Evolutionary conservation across 2,329 filamentous ascomycete genomes (phyloP).

Genomic region (Corynespora cassiicola): DNA sequence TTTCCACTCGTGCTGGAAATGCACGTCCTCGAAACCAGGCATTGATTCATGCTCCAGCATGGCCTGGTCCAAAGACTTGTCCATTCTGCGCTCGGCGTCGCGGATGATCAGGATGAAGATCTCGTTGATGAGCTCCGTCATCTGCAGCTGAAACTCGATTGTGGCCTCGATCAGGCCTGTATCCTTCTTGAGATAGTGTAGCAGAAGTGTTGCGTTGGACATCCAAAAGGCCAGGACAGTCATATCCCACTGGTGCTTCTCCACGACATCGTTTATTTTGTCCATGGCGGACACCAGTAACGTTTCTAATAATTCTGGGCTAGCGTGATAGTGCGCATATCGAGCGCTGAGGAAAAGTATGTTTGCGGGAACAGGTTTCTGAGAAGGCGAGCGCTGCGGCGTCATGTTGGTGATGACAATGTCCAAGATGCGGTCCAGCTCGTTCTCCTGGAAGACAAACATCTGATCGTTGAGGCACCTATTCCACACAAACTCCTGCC

Average conservation of each 20-base stretch:
- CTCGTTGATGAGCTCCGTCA: conserved; percentile 94
- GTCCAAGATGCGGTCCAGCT: conserved; percentile 89
- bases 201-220: conserved; percentile 91
- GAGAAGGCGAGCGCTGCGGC: conserved; percentile 91
- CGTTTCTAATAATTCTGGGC: conserved; percentile 79
- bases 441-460: conserved; percentile 98
- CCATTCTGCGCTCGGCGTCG: conserved; percentile 92
- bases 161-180: conserved; percentile 80
- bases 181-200: conserved; percentile 98
- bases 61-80: conserved; percentile 90
- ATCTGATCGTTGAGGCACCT: conserved; percentile 96
- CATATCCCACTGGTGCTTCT: conserved; percentile 98
- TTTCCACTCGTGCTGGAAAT: conserved; percentile 99
- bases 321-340: conserved; percentile 96
- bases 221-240: conserved; percentile 99
- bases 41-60: conserved; percentile 99
- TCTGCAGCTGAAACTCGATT: conserved; percentile 86
- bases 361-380: conserved; percentile 97
- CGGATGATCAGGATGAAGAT: conserved; percentile 98
- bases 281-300: conserved; percentile 88
- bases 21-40: conserved; percentile 93
- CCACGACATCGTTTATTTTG: conserved; percentile 97
- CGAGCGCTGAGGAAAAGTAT: conserved; percentile 94
- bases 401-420: conserved; percentile 99
- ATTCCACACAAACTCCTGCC: conserved; percentile 95